Conservation (phyloP, 441 rosid genomes). For the Cnidoscolus chayamansa region DNA sequence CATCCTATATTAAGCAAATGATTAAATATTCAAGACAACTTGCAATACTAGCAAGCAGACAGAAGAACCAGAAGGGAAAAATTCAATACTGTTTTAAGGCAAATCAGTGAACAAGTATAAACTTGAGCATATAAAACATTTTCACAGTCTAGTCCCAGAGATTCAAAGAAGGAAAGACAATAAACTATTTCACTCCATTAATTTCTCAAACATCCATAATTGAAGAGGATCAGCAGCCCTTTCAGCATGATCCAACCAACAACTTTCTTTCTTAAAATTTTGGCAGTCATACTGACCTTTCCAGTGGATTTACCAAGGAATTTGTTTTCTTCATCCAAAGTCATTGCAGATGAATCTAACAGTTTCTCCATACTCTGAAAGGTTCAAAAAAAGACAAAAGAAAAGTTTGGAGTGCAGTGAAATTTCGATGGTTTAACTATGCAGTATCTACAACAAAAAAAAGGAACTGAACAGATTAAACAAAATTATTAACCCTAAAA, state of each 20-base stretch:
- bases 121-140: not conserved
- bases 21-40: not conserved
- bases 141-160: not conserved
- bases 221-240: not conserved
- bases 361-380: conserved; percentile 55
- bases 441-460: not conserved
- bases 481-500: not conserved
- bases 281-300: conserved; percentile 40
- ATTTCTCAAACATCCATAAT: conserved; percentile 7
- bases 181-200: not conserved
- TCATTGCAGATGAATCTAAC: conserved; percentile 33
- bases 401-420: conserved; percentile 1
- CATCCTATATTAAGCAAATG: not conserved
- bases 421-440: not conserved
- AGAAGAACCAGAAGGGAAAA: not conserved
- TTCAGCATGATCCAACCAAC: not conserved
- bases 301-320: conserved; percentile 26
- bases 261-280: not conserved
- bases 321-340: conserved; percentile 23
- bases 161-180: not conserved
- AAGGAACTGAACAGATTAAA: not conserved
- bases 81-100: not conserved
- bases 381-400: conserved; percentile 18
- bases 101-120: not conserved
- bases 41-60: not conserved